These are phyloP conservation scores for Myochromella boudieri DNA, from an alignment of 768 basidiomycete species.

Conservation along the genomic window DNA sequence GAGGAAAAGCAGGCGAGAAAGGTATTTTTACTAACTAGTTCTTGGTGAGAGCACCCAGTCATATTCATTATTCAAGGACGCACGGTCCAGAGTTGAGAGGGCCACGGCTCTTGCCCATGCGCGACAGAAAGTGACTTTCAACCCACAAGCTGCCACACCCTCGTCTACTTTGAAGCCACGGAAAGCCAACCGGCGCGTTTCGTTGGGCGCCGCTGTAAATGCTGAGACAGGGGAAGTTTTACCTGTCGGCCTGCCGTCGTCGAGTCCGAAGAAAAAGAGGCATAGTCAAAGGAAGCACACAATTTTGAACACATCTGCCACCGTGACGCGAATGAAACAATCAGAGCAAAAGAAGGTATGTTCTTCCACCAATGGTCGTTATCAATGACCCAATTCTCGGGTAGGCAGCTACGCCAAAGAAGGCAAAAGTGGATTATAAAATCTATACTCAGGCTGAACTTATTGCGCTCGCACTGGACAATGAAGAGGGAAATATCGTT, in stretches of 20 bases:
- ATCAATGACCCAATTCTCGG: background rate
- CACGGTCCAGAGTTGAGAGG: conserved; percentile 56
- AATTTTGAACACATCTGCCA: conserved; percentile 67
- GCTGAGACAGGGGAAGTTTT: conserved; percentile 63
- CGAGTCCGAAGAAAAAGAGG: conserved; percentile 32
- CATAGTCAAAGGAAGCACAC: conserved; percentile 71
- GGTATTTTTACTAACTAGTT: conserved; percentile 27
- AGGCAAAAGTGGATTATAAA: conserved; percentile 50
- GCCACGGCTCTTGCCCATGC: conserved; percentile 66
- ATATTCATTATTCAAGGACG: conserved; percentile 38
- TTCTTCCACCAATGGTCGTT: background rate
- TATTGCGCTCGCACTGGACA: conserved; percentile 79
- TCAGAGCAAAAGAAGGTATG: conserved; percentile 62
- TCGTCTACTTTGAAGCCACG: conserved; percentile 25
- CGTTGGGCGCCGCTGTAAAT: conserved; percentile 53
- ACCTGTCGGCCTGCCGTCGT: conserved; percentile 25
- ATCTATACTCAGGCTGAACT: conserved; percentile 79
- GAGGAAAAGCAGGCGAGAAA: conserved; percentile 58
- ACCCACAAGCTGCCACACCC: conserved; percentile 45
- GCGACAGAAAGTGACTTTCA: conserved; percentile 66
- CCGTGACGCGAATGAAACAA: conserved; percentile 62
- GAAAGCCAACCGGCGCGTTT: conserved; percentile 47
- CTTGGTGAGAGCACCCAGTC: background rate
- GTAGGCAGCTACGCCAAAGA: conserved; percentile 64
- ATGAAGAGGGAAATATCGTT: conserved; percentile 80